Percentiles rank a stretch among this genome's conserved stretches.
These are phyloP conservation scores for Trichoderma sp. DNA, from an alignment of 2,329 filamentous ascomycete species.

Conservation along the genomic window DNA sequence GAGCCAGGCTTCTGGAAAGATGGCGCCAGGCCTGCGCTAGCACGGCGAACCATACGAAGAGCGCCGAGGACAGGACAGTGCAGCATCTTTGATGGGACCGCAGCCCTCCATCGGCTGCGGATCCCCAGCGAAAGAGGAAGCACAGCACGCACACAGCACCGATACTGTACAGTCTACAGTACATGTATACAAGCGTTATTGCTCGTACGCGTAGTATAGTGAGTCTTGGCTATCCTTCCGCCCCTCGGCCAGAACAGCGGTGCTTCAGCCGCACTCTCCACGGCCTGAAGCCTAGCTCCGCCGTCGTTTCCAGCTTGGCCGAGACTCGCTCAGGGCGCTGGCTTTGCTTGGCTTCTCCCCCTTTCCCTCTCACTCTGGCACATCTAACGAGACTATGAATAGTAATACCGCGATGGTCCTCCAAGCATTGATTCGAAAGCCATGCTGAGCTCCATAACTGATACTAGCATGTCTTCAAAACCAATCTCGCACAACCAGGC, in stretches of 20 bases:
- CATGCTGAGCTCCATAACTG: neutral
- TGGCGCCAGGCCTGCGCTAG: slow-evolving; percentile 6
- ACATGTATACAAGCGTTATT: neutral
- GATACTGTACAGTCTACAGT: neutral
- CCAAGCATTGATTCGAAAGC: neutral
- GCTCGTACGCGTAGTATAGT: neutral
- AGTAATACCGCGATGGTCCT: neutral
- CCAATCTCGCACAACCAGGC: neutral
- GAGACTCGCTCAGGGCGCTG: neutral
- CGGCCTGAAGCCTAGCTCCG: neutral
- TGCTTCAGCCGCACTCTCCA: slow-evolving; percentile 6
- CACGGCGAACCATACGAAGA: neutral
- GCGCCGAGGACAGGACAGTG: neutral
- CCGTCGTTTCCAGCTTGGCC: slow-evolving; percentile 1
- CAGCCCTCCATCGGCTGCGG: neutral
- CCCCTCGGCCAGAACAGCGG: neutral
- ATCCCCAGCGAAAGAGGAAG: neutral
- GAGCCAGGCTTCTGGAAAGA: slow-evolving; percentile 9
- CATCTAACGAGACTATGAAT: neutral
- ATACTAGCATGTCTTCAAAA: neutral
- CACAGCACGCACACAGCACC: neutral
- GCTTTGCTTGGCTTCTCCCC: neutral
- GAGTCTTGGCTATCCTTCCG: neutral
- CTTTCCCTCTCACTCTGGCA: neutral
- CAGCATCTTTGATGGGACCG: neutral